Evolutionary conservation across 2,329 filamentous ascomycete species (phyloP).

Genomic region (Xylariaceae sp.): DNA sequence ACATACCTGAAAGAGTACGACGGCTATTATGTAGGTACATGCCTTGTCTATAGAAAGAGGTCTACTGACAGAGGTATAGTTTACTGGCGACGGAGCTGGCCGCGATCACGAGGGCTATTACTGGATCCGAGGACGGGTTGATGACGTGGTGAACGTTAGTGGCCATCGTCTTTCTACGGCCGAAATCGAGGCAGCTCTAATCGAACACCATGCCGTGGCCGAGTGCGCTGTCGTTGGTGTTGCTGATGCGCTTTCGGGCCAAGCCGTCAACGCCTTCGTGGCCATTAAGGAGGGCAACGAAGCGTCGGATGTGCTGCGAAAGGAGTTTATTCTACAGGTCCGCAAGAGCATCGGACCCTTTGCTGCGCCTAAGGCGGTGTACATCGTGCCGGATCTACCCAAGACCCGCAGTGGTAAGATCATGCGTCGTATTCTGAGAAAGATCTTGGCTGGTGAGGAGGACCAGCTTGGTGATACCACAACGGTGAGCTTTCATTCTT

Average conservation of each 20-base stretch:
- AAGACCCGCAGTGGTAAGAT: conserved; percentile 99
- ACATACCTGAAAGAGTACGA: conserved; percentile 98
- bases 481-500: conserved; percentile 68
- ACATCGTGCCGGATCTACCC: conserved; percentile 88
- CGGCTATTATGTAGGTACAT: conserved; percentile 87
- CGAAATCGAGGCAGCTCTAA: conserved; percentile 95
- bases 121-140: conserved; percentile 98
- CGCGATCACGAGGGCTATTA: conserved; percentile 99
- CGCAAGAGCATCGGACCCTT: conserved; percentile 98
- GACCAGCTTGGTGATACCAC: conserved; percentile 93
- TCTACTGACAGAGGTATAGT: conserved; percentile 54
- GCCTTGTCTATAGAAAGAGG: not conserved
- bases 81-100: conserved; percentile 91
- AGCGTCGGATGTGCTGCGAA: conserved; percentile 78
- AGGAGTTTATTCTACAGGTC: conserved; percentile 93
- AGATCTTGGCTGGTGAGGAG: conserved; percentile 96
- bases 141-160: conserved; percentile 98
- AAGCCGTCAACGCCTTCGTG: conserved; percentile 97
- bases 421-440: conserved; percentile 94
- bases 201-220: conserved; percentile 88
- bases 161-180: conserved; percentile 96
- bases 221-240: conserved; percentile 97
- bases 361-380: conserved; percentile 92
- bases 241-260: conserved; percentile 89
- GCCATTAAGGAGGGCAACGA: conserved; percentile 86